A percentile compares a stretch with the other conserved stretches of the same genome.
These are phyloP conservation scores for Pilobolus umbonatus DNA, from an alignment of 192 early-diverging fungal species.

Conservation along the genomic window DNA sequence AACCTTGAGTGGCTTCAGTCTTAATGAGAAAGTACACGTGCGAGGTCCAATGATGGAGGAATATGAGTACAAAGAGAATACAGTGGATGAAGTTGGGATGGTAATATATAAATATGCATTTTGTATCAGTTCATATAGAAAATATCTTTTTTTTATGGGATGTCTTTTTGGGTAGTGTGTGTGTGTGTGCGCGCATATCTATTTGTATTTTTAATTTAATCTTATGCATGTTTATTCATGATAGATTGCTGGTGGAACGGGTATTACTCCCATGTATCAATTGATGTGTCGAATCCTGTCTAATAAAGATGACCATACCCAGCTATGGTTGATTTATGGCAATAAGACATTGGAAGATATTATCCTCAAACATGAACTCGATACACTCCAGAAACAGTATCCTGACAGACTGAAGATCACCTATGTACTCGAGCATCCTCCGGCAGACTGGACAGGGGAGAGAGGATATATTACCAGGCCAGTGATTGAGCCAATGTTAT, in stretches of 20 bases:
- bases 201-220: background rate
- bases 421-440: constrained; percentile 44
- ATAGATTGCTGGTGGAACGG: constrained; percentile 75
- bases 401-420: constrained; percentile 38
- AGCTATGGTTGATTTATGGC: constrained; percentile 47
- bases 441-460: constrained; percentile 29
- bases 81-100: constrained; percentile 50
- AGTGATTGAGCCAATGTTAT: constrained; percentile 34
- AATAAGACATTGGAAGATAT: constrained; percentile 45
- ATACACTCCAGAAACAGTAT: constrained; percentile 39
- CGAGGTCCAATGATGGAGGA: constrained; percentile 59
- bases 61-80: constrained; percentile 38
- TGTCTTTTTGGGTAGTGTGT: too few relatives aligned
- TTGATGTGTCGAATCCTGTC: constrained; percentile 46
- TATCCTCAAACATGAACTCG: constrained; percentile 50
- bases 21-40: constrained; percentile 57
- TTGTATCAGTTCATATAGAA: constrained; percentile 4
- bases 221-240: constrained; percentile 1
- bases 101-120: constrained; percentile 24
- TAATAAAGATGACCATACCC: constrained; percentile 39
- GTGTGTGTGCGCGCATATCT: too few relatives aligned
- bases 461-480: constrained; percentile 27
- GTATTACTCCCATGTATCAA: constrained; percentile 71
- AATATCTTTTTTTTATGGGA: background rate
- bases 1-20: constrained; percentile 46